Evolutionary conservation across 2,329 filamentous ascomycete genomes (phyloP), one percentile per base, ranked within the genome.

Genomic region (Cyclaneusma minus): DNA sequence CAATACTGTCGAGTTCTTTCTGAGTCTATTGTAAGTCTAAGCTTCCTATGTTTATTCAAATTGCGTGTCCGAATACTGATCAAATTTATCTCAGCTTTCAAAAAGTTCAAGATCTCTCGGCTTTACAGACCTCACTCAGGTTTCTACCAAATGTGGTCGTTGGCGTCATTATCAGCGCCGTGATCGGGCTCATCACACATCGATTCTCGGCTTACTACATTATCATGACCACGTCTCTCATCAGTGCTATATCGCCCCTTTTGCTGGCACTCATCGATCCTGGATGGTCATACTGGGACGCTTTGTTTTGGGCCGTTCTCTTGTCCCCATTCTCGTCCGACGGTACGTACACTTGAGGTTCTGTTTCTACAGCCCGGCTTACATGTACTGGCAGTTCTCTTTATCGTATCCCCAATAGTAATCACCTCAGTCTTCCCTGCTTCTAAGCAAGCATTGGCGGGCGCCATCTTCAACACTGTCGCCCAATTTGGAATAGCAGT

Each of bases 401-500:
- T 68, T 39, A 71, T 63, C 0, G 56, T 73, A 3, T 62, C 58
- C 1, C 49, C 63, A 13, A 53, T 73, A 12, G 46, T 71, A 3
- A 57, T 72, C 6, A 56, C 58, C 0, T 58, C 64, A 9, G 56
- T 53, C 3, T 73, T 72, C 33, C 60, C 64, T 0, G 50, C 57
- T n/a, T 47, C 64, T 6, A 68, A 56, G 1, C 68, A 74, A 30
- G 63, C 62, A 0, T 48, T 75, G 1, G 68, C 66, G 0, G 70
- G 68, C 0, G 67, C 64, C 0, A 67, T 75, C 0, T 74, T 73
- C 43, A 71, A 68, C 33, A 69, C 66, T 0, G 51, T 62, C 1
- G 48, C 56, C 0, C 66, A 73, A 34, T 60, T 73, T 29, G 68
- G 68, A 0, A 58, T 55, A 11, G 55, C 58, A 0, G 49, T 70